Conservation (phyloP, 2,329 filamentous ascomycete species). For the Dothiorella sarmentorum region DNA sequence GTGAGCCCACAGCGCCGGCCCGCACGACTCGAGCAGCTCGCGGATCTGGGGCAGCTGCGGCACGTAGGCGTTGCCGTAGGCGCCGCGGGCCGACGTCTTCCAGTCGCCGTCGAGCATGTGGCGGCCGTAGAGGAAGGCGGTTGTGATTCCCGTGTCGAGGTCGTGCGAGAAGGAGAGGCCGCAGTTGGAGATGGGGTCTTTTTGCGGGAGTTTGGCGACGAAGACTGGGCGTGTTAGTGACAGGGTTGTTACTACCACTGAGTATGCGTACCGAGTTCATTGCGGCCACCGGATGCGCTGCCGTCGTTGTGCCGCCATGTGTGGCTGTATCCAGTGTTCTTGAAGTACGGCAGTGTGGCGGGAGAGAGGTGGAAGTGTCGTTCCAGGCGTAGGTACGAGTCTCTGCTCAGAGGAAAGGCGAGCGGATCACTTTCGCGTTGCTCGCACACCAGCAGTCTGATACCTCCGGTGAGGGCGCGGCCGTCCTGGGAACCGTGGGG, state of each 20-base stretch:
- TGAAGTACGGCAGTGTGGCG: slow-evolving; percentile 9
- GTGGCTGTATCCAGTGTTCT: background rate
- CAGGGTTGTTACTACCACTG: no score
- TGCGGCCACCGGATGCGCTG: background rate
- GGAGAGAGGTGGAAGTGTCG: background rate
- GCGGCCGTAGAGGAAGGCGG: slow-evolving; percentile 4
- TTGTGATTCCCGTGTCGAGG: background rate
- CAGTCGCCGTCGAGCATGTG: background rate
- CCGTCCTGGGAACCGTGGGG: no score
- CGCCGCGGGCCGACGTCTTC: background rate
- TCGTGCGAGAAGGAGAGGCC: slow-evolving; percentile 2
- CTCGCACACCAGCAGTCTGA: slow-evolving; percentile 12
- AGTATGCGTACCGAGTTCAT: slow-evolving; percentile 10
- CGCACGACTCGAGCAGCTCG: background rate
- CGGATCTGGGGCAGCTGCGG: background rate
- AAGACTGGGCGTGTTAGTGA: background rate
- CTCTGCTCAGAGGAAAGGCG: background rate
- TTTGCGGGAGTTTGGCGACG: background rate
- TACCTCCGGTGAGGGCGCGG: background rate
- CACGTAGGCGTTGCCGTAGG: background rate
- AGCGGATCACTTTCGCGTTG: background rate
- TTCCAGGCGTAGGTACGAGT: background rate
- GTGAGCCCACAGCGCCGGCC: background rate
- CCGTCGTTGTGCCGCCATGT: background rate
- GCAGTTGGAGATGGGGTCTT: background rate